phyloP scores from a whole-genome alignment of 805 yeast species.

The Metschnikowia lachancei region DNA sequence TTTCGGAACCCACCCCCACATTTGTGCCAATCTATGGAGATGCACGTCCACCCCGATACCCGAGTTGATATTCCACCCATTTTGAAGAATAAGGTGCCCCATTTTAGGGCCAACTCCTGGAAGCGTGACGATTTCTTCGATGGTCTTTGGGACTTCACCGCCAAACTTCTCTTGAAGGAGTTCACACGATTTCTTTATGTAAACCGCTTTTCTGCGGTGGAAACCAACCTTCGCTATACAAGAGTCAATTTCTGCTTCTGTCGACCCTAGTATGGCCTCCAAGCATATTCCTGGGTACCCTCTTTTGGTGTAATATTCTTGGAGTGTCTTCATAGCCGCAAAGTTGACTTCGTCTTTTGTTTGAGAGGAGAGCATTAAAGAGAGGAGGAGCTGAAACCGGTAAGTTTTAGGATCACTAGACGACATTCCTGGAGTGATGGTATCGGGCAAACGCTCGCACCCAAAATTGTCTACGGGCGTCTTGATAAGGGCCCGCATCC shows the following conservation, averaged over 20 bases:
- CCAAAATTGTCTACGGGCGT: constrained; percentile 92
- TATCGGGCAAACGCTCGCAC: constrained; percentile 59
- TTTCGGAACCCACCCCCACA: constrained; percentile 73
- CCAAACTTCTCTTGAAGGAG: constrained; percentile 48
- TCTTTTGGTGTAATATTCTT: constrained; percentile 41
- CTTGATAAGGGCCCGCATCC: constrained; percentile 61
- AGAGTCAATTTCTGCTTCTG: constrained; percentile 57
- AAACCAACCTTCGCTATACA: constrained; percentile 83
- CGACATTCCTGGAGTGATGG: constrained; percentile 37
- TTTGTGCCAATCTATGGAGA: constrained; percentile 71
- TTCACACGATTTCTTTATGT: constrained; percentile 58
- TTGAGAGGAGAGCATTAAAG: constrained; percentile 86
- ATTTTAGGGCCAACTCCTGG: constrained; percentile 97
- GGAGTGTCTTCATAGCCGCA: constrained; percentile 63
- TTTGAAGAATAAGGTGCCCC: constrained; percentile 79
- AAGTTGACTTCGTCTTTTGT: constrained; percentile 87
- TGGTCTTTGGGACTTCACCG: constrained; percentile 71
- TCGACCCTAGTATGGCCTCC: constrained; percentile 48
- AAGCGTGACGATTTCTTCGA: constrained; percentile 59
- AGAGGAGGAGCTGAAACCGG: constrained; percentile 72
- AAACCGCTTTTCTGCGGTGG: constrained; percentile 74
- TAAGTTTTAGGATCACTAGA: constrained; percentile 36
- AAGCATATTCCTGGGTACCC: constrained; percentile 53
- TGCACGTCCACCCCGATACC: constrained; percentile 98
- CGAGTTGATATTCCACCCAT: constrained; percentile 70